phyloP scores from a whole-genome alignment of 352 stramenopile species.

The Pythium sukuiense region DNA sequence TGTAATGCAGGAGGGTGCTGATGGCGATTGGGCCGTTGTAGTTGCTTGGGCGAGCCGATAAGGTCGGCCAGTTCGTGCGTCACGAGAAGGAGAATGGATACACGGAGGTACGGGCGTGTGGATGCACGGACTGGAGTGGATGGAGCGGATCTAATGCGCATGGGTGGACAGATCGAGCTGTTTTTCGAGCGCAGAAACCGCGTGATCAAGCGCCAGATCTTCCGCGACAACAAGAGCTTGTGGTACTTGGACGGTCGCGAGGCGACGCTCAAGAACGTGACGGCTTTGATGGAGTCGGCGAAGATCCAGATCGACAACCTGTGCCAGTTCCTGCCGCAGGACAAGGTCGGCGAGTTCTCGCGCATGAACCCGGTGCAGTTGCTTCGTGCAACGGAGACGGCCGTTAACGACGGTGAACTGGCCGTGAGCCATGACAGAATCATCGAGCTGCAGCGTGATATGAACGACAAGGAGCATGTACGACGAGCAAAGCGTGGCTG shows the following conservation, averaged over 20 bases:
- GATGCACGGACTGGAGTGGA: background rate
- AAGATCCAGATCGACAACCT: constrained; percentile 98
- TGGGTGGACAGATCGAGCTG: constrained; percentile 90
- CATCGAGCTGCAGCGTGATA: constrained; percentile 73
- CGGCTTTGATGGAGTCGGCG: constrained; percentile 77
- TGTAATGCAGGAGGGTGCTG: background rate
- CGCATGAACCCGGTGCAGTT: constrained; percentile 74
- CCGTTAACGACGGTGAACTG: constrained; percentile 74
- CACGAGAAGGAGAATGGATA: constrained; percentile 85
- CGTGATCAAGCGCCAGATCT: constrained; percentile 91
- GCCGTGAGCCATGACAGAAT: constrained; percentile 73
- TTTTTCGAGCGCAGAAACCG: constrained; percentile 74
- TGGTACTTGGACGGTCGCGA: constrained; percentile 80
- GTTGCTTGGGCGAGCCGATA: constrained; percentile 94
- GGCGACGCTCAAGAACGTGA: constrained; percentile 67
- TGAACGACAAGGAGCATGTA: constrained; percentile 70
- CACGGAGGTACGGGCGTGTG: constrained; percentile 52
- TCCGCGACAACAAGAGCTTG: constrained; percentile 85
- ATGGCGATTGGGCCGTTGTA: constrained; percentile 18
- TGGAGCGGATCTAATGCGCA: background rate
- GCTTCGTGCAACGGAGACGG: constrained; percentile 76
- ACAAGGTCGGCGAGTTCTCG: constrained; percentile 93
- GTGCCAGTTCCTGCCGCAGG: constrained; percentile 98
- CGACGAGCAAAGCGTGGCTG: background rate
- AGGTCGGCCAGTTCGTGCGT: constrained; percentile 90